These are phyloP conservation scores for Heliophila coronopifolia DNA, from an alignment of 441 rosid genomes.

Conservation along the genomic window DNA sequence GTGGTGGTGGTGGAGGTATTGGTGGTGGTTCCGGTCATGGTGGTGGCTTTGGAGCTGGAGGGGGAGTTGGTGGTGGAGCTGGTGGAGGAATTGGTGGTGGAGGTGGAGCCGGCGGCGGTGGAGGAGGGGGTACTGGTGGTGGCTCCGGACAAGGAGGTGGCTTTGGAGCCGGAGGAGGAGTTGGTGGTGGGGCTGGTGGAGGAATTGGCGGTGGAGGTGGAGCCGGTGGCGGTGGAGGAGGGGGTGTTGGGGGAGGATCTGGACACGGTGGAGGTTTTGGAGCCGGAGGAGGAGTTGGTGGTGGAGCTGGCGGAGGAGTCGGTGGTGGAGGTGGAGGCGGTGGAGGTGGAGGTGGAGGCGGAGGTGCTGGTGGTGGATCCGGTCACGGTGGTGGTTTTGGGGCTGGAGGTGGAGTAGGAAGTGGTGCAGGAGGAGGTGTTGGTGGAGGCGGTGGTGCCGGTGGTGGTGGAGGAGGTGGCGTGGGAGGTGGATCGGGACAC, in stretches of 20 bases:
- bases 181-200: too few relatives aligned
- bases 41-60: slow-evolving; percentile 34
- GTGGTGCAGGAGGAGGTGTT: slow-evolving; percentile 30
- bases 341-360: slow-evolving; percentile 20
- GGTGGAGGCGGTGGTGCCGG: slow-evolving; percentile 28
- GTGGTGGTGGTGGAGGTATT: slow-evolving; percentile 32
- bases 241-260: slow-evolving; percentile 36
- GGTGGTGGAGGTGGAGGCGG: slow-evolving; percentile 38
- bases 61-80: slow-evolving; percentile 34
- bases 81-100: too few relatives aligned
- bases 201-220: too few relatives aligned
- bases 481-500: slow-evolving; percentile 28
- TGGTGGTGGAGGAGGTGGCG: slow-evolving; percentile 33
- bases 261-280: slow-evolving; percentile 41
- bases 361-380: slow-evolving; percentile 31
- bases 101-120: too few relatives aligned
- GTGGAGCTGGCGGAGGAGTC: slow-evolving; percentile 30
- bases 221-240: slow-evolving; percentile 43
- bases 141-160: too few relatives aligned
- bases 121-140: too few relatives aligned
- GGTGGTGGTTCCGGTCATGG: too few relatives aligned
- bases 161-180: too few relatives aligned
- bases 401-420: slow-evolving; percentile 32
- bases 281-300: slow-evolving; percentile 38
- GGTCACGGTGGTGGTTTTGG: slow-evolving; percentile 39